phyloP scores from a whole-genome alignment of 495 filamentous ascomycete species.

The Tuber brumale region DNA sequence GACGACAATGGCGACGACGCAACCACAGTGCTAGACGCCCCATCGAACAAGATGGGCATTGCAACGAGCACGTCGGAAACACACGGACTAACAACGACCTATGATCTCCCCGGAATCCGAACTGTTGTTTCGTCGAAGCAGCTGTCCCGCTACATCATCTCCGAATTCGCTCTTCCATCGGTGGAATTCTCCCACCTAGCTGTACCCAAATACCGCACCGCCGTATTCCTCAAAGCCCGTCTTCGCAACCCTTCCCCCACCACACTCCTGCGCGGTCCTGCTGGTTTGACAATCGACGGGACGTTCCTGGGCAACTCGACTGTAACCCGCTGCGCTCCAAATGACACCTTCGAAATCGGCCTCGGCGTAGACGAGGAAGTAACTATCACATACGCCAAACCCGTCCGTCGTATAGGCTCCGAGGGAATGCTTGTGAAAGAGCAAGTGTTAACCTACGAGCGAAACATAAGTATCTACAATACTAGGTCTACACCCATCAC shows the following conservation, averaged over 20 bases:
- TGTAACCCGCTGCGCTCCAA: constrained; percentile 53
- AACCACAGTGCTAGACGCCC: constrained; percentile 7
- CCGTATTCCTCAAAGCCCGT: constrained; percentile 60
- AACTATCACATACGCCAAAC: constrained; percentile 56
- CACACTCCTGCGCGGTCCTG: constrained; percentile 55
- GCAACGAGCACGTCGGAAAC: constrained; percentile 17
- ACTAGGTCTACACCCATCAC: constrained; percentile 48
- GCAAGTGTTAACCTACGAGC: constrained; percentile 53
- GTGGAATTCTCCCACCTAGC: constrained; percentile 45
- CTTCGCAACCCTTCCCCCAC: constrained; percentile 55
- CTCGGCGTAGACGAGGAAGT: constrained; percentile 63
- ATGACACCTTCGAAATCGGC: constrained; percentile 55
- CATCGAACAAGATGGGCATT: constrained; percentile 21
- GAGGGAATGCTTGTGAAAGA: constrained; percentile 48
- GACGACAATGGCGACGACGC: constrained; percentile 5
- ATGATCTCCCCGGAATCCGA: constrained; percentile 50
- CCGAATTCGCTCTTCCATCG: constrained; percentile 44
- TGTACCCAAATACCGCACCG: constrained; percentile 60
- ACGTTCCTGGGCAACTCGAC: constrained; percentile 59
- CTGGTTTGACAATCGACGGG: constrained; percentile 62
- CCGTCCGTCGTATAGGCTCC: constrained; percentile 39
- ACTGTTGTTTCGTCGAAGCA: constrained; percentile 47
- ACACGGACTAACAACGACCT: constrained; percentile 51
- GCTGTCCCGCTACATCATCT: constrained; percentile 47
- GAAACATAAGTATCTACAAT: constrained; percentile 55